Evolutionary conservation across 306 rosid species (phyloP), one percentile per base, ranked within the genome.

Genomic region (Lotus japonicus): DNA sequence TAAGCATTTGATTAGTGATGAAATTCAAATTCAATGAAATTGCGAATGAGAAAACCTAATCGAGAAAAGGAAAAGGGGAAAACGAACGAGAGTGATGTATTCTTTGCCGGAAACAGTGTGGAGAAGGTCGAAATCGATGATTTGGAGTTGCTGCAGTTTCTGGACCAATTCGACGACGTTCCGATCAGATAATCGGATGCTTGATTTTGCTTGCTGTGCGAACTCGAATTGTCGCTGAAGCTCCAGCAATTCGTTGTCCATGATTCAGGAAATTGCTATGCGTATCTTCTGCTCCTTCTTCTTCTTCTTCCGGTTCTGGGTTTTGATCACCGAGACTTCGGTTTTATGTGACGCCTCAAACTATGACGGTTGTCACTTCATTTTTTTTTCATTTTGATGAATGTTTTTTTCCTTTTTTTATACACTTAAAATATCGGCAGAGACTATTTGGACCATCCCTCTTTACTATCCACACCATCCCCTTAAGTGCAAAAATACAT

Each of bases 71-170:
- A 49, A 2, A 5, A 43, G n/a, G n/a, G 26, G 3, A 21, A 21
- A 21, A 21, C 26, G 3, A 31, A 94, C 96, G 7, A 95, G 96
- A 82, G 99, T 95, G 82, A 95, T 95, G 80, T 90, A 95, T 58
- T 94, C 98, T 85, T 88, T 88, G 87, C 97, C 98, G 74, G 98
- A 82, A 62, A 84, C 91, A 26, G 98, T 90, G 84, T 90, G 92
- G 49, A 90, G 97, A 43, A 94, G 98, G 23, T 94, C 92, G 85
- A 90, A 94, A 84, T 94, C 97, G 77, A 94, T 87, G 78, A 94
- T 88, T 50, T 76, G 86, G 58, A 95, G 99, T 77, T 95, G 89
- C 54, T 88, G 99, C 58, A 95, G 89, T 77, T 90, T 95, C 31
- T 90, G 96, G 71, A 95, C 85, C 73, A 95, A 87, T 81, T 95